Base-by-base conservation (phyloP, 2,329 filamentous ascomycete species). In the Periconia sp. region DNA sequence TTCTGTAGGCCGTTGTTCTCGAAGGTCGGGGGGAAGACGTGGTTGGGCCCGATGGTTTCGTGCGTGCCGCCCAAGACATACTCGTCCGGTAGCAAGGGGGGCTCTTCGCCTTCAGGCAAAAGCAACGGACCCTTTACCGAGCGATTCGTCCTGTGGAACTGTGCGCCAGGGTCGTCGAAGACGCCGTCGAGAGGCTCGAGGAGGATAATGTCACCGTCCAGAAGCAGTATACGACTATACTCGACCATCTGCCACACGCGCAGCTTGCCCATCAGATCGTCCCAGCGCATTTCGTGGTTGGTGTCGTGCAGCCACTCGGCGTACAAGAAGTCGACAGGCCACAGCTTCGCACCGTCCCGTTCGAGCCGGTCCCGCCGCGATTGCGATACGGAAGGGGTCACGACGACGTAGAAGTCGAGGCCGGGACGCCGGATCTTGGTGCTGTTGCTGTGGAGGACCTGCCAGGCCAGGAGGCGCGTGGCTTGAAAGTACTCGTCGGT, bases 401-500 rank as follows among this genome's bases (percentile, higher is more conserved):
- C 61, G n/a, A 77, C 68, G 45, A 78, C 56, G 53, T 76, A 73
- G n/a, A 66, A 65, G 15, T 76, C 72, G 47, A 49, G 35, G 20
- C 55, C 54, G 8, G 66, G 64, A 14, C 62, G 65, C 27, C 62
- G 61, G 13, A 42, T 49, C 41, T 43, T 42, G 3, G 75, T 78
- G 14, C 65, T 52, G 1, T 65, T 59, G 31, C 64, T 69, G 51
- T 77, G 71, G 2, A 77, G 64, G 6, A 77, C 58, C 55, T 77
- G 75, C 58, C 77, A 77, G 18, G 68, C 63, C 14, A 77, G 62
- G 45, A 73, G 65, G 10, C 76, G 72, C 1, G 70, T 62, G 19
- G 69, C 73, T 27, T 66, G 57, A 52, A 73, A 75, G 58, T 78
- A 78, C 50, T 67, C 60, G 56, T 64, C 58, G 40, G 57, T 46